Base-by-base conservation (phyloP, 306 rosid genomes). In the Echinosophora koreensis region DNA sequence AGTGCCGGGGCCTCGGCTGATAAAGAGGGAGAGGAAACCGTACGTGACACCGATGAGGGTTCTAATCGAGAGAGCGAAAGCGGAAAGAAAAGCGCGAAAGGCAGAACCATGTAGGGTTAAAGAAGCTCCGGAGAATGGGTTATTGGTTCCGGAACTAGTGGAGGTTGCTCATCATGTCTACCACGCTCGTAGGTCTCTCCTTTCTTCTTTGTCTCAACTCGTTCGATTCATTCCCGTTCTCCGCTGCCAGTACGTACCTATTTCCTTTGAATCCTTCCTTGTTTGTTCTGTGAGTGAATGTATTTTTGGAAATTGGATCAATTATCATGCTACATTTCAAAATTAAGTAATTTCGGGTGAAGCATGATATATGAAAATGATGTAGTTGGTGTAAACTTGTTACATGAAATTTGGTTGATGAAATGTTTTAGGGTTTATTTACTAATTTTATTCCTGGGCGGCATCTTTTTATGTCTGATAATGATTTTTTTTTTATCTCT, bases 21-120 rank as follows among this genome's bases (percentile, higher is more conserved):
- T 58, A 7, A 87, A 87, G 55, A 83, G 92, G 5, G 92, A 87
- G 69, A 89, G 98, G 75, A 91, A 93, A 59, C 88, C 96, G 2
- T 91, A 88, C 44, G 85, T 84, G 38, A 93, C 91, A 30, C 96
- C 97, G 14, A 91, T 91, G 96, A 93, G 88, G 80, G 68, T 86
- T 73, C 77, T 93, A 83, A 91, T 93, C 52, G 86, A 66, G 59
- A 87, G 88, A 71, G 96, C 92, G 42, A 93, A 88, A 70, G 82
- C 80, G 73, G 91, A 89, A 80, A 91, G 78, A 84, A 86, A 81
- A 76, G 86, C 86, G 8, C 78, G 92, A 54, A 89, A 84, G 89
- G 85, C 82, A 2, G 83, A 91, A 18, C 97, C 93, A 2, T 86
- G 90, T 73, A 76, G 87, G 77, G 73, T 91, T 87, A 88, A 87